phyloP scores from a whole-genome alignment of 2,329 filamentous ascomycete genomes.

The Penicillium italicum region DNA sequence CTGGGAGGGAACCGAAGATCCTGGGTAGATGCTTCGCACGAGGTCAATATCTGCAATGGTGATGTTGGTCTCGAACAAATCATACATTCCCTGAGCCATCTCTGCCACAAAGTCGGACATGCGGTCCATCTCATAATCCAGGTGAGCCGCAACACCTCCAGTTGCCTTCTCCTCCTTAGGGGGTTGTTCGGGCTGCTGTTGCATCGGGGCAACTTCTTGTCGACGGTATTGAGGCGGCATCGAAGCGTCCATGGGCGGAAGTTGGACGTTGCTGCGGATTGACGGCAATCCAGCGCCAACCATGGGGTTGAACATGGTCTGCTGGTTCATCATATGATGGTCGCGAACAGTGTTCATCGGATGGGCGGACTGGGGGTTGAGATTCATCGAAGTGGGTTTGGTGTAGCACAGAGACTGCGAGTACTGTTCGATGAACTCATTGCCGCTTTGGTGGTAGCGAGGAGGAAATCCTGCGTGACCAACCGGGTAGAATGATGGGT shows the following conservation, averaged over 20 bases:
- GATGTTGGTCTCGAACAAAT: constrained; percentile 53
- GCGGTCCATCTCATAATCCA: constrained; percentile 94
- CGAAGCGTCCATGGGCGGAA: constrained; percentile 42
- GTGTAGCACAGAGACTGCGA: constrained; percentile 43
- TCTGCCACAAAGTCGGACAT: constrained; percentile 95
- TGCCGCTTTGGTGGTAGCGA: constrained; percentile 43
- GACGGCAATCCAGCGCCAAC: constrained; percentile 38
- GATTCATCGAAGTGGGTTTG: constrained; percentile 35
- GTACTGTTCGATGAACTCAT: constrained; percentile 47
- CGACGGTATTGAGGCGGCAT: constrained; percentile 43
- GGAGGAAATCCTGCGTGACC: constrained; percentile 40
- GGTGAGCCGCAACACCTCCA: constrained; percentile 85
- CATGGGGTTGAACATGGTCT: constrained; percentile 37
- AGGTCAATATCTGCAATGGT: constrained; percentile 61
- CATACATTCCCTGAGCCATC: constrained; percentile 74
- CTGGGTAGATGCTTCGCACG: constrained; percentile 60
- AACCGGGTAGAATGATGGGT: constrained; percentile 39
- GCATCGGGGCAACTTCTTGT: constrained; percentile 34
- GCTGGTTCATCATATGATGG: constrained; percentile 31
- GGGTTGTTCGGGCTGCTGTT: constrained; percentile 34
- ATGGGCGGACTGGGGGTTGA: constrained; percentile 31
- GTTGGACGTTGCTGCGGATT: constrained; percentile 39
- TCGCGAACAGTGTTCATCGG: constrained; percentile 35
- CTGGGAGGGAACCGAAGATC: constrained; percentile 61
- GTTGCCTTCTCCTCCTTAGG: constrained; percentile 63